Evolutionary conservation across 352 stramenopile species (phyloP).

Genomic region (Thalassiosira sp.): DNA sequence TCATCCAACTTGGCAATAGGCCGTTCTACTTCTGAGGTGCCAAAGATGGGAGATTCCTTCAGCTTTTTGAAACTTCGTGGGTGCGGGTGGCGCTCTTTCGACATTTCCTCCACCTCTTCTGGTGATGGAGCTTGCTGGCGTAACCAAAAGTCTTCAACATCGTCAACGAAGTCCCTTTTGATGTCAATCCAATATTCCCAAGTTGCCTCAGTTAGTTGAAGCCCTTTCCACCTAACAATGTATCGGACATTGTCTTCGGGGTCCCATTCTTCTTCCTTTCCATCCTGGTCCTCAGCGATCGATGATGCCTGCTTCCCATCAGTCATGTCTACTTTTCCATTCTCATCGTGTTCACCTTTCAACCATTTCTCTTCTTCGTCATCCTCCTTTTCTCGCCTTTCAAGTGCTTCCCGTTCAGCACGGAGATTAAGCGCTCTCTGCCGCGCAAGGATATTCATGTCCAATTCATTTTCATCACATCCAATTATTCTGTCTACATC

Average conservation of each 20-base stretch:
- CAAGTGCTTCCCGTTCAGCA: conserved; percentile 57
- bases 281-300: conserved; percentile 35
- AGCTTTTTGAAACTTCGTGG: conserved; percentile 81
- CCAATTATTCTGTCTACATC: conserved; percentile 79
- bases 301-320: conserved; percentile 5
- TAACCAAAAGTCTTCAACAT: conserved; percentile 83
- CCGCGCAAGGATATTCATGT: conserved; percentile 76
- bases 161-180: conserved; percentile 78
- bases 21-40: conserved; percentile 63
- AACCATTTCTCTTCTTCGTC: conserved; percentile 66
- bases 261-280: conserved; percentile 74
- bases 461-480: conserved; percentile 81
- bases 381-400: conserved; percentile 57
- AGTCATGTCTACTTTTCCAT: conserved; percentile 12
- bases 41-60: conserved; percentile 76
- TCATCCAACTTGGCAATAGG: conserved; percentile 66
- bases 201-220: conserved; percentile 79
- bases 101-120: conserved; percentile 52
- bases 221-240: conserved; percentile 83
- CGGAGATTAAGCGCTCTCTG: conserved; percentile 75
- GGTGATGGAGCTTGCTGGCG: conserved; percentile 67
- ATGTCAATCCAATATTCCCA: conserved; percentile 83
- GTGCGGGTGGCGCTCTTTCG: conserved; percentile 66
- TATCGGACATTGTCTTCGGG: conserved; percentile 84
- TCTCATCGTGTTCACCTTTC: conserved; percentile 49